phyloP scores from a whole-genome alignment of 164 flowering plant genomes.

The Magnolia changhungtana region DNA sequence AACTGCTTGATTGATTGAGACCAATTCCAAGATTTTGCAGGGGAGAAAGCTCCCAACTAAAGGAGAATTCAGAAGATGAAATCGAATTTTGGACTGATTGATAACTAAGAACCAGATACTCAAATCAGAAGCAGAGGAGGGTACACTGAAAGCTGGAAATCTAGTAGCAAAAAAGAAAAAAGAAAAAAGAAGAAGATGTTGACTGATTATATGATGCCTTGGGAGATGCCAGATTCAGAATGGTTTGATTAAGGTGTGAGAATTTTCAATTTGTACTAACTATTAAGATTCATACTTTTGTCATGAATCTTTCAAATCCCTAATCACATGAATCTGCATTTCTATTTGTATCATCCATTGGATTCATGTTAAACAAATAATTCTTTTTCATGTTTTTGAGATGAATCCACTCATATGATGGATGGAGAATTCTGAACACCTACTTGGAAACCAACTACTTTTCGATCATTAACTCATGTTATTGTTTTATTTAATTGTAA shows the following conservation, averaged over 20 bases:
- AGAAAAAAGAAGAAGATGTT: constrained; percentile 37
- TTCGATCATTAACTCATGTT: no score
- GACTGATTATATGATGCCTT: constrained; percentile 85
- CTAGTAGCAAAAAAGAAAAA: constrained; percentile 64
- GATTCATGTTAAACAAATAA: no score
- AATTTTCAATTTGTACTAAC: not conserved
- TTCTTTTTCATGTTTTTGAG: no score
- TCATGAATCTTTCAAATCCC: not conserved
- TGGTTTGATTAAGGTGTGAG: constrained; percentile 76
- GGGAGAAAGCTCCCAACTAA: constrained; percentile 59
- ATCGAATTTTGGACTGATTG: constrained; percentile 58
- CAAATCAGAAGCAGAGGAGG: constrained; percentile 54
- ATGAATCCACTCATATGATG: no score
- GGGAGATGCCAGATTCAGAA: constrained; percentile 95
- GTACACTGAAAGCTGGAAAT: constrained; percentile 52
- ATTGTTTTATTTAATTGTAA: no score
- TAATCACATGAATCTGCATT: not conserved
- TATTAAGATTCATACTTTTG: not conserved
- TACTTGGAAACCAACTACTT: no score
- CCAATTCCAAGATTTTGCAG: constrained; percentile 32
- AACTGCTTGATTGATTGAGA: not conserved
- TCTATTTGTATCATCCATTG: no score
- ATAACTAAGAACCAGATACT: constrained; percentile 59
- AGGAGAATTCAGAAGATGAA: constrained; percentile 58
- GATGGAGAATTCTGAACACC: no score